Percentiles rank a stretch among this genome's conserved stretches.
Evolutionary conservation across 2,329 filamentous ascomycete genomes (phyloP).

Genomic region (Colletotrichum neosansevieriae): DNA sequence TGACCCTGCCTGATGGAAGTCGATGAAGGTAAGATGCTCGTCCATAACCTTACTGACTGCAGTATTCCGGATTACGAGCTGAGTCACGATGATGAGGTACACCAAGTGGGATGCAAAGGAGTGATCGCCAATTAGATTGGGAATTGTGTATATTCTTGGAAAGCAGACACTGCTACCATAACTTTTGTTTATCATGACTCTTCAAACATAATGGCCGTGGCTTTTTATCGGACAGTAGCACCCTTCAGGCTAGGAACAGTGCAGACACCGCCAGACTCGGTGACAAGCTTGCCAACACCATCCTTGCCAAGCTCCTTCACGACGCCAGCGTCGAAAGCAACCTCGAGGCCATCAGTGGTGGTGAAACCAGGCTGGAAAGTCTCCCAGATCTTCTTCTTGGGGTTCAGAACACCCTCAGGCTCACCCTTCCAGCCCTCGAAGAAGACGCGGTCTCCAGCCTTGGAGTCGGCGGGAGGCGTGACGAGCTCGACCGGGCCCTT

Average conservation of each 20-base stretch:
- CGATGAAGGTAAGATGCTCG: no score
- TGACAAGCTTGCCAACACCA: constrained; percentile 77
- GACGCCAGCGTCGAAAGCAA: constrained; percentile 84
- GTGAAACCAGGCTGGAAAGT: constrained; percentile 96
- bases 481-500: constrained; percentile 94
- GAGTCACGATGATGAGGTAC: background rate
- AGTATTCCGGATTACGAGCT: background rate
- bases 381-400: constrained; percentile 99
- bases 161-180: background rate
- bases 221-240: constrained; percentile 81
- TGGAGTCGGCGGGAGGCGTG: constrained; percentile 79
- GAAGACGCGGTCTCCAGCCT: constrained; percentile 88
- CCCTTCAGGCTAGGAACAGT: constrained; percentile 84
- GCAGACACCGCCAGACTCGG: constrained; percentile 82
- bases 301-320: constrained; percentile 83
- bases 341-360: constrained; percentile 83
- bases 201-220: background rate
- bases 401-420: constrained; percentile 93
- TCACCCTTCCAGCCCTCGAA: constrained; percentile 96
- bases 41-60: no score
- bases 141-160: background rate
- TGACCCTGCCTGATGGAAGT: no score
- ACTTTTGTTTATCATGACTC: constrained; percentile 25
- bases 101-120: background rate
- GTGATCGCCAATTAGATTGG: background rate